These are phyloP conservation scores for Sechiopsis laciniata DNA, from an alignment of 306 rosid genomes.

Conservation along the genomic window DNA sequence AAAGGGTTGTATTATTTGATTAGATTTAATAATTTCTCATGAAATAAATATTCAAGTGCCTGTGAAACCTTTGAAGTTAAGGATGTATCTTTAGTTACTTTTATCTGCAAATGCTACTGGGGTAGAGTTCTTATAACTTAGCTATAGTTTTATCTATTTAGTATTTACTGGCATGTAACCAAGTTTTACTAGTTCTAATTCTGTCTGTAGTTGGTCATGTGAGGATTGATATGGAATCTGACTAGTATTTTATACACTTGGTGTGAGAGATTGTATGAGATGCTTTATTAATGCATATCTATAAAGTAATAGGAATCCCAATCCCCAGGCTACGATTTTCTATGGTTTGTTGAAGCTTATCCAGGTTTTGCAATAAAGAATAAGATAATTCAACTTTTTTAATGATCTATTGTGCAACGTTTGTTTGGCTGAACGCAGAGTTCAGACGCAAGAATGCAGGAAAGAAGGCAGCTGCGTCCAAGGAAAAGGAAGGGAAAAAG, in stretches of 20 bases:
- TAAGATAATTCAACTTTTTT: neutral
- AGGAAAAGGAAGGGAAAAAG: constrained; percentile 47
- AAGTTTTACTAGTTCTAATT: neutral
- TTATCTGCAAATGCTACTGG: neutral
- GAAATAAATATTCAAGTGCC: neutral
- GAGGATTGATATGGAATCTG: neutral
- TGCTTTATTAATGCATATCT: neutral
- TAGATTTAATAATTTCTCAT: neutral
- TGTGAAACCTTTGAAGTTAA: neutral
- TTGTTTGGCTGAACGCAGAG: constrained; percentile 41
- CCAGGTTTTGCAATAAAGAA: neutral
- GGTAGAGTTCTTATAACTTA: neutral
- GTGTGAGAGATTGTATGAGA: neutral
- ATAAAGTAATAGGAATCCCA: neutral
- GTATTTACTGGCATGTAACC: neutral
- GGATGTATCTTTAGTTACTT: neutral
- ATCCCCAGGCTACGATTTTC: neutral
- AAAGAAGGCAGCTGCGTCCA: constrained; percentile 51
- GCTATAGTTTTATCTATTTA: neutral
- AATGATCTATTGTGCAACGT: neutral
- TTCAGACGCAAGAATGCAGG: constrained; percentile 65
- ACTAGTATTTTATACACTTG: neutral
- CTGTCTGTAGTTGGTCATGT: neutral
- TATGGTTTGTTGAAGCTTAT: neutral
- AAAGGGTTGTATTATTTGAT: neutral